Evolutionary conservation across 2,329 filamentous ascomycete species (phyloP), one percentile per base, ranked within the genome.

Genomic region (Ophiostoma australiae): DNA sequence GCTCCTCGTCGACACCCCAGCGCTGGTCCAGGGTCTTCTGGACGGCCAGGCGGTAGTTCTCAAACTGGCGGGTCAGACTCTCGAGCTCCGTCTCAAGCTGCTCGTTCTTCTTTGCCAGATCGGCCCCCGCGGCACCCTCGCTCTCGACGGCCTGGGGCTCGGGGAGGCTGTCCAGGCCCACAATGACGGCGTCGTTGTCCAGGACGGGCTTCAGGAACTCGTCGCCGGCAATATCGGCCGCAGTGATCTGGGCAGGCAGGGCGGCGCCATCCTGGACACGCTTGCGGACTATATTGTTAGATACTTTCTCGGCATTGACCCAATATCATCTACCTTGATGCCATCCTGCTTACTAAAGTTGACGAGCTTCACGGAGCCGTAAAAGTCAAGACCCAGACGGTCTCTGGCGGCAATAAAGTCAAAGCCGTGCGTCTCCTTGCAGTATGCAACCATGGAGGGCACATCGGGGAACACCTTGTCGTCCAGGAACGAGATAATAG

Each of bases 171-270:
- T 97, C 94, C 27, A 99, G 84, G 71, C 87, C 91, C 78, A 96
- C 93, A 41, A 99, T 87, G 70, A 98, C 83, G 4, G 94, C 91
- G 78, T 99, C 95, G 75, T 97, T 93, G 72, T 95, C 90, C 8
- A 99, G 81, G 4, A 93, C 89, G 0, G 95, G 95, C 77, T 91
- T 91, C 72, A 99, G 84, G 77, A 89, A 96, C 74, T 86, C 85
- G 74, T 98, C 94, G 73, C 93, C 87, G n/a, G 88, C 84, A 73
- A 97, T 89, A 35, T 88, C 83, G 1, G 83, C 81, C 48, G 82
- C 82, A 2, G 87, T 84, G 72, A 92, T 88, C 63, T 90, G 80
- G 72, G 86, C 83, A 0, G 87, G 87, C 3, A 87, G 77, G 7
- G 80, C 61, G 44, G 78, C 75, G 61, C 82, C 81, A 52, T 84